Evolutionary conservation across 2,329 filamentous ascomycete genomes (phyloP).

Genomic region (Chaetoscypha palmicola): DNA sequence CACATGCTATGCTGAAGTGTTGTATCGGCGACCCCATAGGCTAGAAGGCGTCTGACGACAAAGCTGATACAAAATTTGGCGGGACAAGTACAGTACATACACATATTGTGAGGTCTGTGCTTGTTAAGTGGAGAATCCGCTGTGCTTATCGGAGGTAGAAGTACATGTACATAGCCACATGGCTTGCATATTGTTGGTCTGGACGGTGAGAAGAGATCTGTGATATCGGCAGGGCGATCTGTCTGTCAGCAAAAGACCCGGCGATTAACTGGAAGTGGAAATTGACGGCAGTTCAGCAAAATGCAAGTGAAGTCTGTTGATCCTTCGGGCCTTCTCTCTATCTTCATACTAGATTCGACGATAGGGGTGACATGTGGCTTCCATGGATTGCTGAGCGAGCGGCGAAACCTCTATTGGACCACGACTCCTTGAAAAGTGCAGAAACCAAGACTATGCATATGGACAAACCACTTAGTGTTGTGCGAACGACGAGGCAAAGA

Average conservation of each 20-base stretch:
- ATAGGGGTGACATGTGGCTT: slow-evolving; percentile 10
- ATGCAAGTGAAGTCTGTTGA: slow-evolving; percentile 18
- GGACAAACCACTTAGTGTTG: too few species aligned
- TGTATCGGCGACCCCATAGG: slow-evolving; percentile 10
- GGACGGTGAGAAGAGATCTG: slow-evolving; percentile 15
- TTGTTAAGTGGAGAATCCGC: too few species aligned
- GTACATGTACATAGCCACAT: slow-evolving; percentile 20
- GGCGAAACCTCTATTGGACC: slow-evolving; percentile 20
- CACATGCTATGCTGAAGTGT: background rate
- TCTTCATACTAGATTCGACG: background rate
- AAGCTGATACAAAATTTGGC: slow-evolving; percentile 12
- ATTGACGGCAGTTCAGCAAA: slow-evolving; percentile 11
- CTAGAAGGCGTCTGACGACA: slow-evolving; percentile 6
- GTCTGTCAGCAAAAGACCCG: slow-evolving; percentile 4
- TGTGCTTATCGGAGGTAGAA: too few species aligned
- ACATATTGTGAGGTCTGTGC: background rate
- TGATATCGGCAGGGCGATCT: slow-evolving; percentile 12
- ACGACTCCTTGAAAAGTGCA: too few species aligned
- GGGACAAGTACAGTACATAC: slow-evolving; percentile 1
- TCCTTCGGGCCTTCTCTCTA: slow-evolving; percentile 14
- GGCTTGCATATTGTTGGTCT: slow-evolving; percentile 9
- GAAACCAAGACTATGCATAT: too few species aligned
- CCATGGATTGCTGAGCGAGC: slow-evolving; percentile 17
- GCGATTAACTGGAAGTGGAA: slow-evolving; percentile 16
- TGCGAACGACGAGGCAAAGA: too few species aligned